A percentile compares a stretch with the other conserved stretches of the same genome.
Evolutionary conservation across 176 grass and related monocot genomes (phyloP).

Genomic region (Alopecurus myosuroides): DNA sequence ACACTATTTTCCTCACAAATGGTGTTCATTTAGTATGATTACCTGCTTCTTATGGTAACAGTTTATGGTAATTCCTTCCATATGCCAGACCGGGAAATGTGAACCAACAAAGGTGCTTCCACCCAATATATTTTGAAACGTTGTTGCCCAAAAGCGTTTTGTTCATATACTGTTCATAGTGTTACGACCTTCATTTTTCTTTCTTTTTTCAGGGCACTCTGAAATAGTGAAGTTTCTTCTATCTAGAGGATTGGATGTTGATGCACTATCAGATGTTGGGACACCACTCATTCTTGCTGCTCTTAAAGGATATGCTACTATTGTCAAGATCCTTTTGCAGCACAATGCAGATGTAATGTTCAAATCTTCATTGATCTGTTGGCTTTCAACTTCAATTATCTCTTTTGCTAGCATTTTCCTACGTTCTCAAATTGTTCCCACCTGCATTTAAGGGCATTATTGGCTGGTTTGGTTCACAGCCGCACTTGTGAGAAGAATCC

Average conservation of each 20-base stretch:
- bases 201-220: too few relatives aligned
- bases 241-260: slow-evolving; percentile 34
- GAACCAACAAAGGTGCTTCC: not conserved
- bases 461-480: not conserved
- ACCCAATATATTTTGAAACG: not conserved
- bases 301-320: not conserved
- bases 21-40: not conserved
- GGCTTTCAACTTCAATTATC: not conserved
- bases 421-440: not conserved
- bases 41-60: too few relatives aligned
- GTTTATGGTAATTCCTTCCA: not conserved
- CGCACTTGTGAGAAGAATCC: not conserved
- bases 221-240: too few relatives aligned
- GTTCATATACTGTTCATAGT: not conserved
- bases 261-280: not conserved
- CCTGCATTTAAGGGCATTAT: not conserved
- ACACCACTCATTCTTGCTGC: slow-evolving; percentile 31
- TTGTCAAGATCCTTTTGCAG: slow-evolving; percentile 29
- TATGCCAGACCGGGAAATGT: not conserved
- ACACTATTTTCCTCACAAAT: too few relatives aligned
- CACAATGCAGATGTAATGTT: not conserved
- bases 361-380: not conserved
- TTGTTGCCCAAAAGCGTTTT: not conserved
- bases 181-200: not conserved
- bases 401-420: not conserved